These are phyloP conservation scores for Quercus gilva DNA, from an alignment of 306 rosid genomes.

Conservation along the genomic window DNA sequence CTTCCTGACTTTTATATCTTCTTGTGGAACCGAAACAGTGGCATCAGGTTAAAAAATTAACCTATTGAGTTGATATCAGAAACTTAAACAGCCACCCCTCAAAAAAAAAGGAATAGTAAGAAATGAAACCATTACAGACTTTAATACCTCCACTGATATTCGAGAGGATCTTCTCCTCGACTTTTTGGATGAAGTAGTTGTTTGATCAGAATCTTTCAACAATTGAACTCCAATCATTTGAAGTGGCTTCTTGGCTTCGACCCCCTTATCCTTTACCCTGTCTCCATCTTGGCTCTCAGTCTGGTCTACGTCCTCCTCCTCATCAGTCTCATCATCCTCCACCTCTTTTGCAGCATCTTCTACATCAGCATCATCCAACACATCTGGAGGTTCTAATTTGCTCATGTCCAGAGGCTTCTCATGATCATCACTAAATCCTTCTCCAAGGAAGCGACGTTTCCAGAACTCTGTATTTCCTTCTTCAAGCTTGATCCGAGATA, in stretches of 20 bases:
- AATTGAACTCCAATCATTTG: constrained; percentile 97
- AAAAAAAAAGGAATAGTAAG: constrained; percentile 6
- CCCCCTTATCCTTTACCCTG: constrained; percentile 76
- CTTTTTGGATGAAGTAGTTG: constrained; percentile 60
- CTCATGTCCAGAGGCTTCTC: constrained; percentile 36
- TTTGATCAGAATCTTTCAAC: constrained; percentile 75
- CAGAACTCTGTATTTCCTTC: constrained; percentile 97
- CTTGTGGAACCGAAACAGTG: too few species aligned
- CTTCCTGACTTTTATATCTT: too few species aligned
- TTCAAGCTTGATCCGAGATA: constrained; percentile 72
- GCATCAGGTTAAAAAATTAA: not conserved
- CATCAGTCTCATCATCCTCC: constrained; percentile 78
- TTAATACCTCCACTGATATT: constrained; percentile 53
- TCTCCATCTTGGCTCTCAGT: constrained; percentile 70
- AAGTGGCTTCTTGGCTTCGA: constrained; percentile 78
- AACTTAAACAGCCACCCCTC: not conserved
- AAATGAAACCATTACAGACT: constrained; percentile 3
- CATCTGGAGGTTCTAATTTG: constrained; percentile 45
- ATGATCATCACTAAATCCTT: constrained; percentile 49
- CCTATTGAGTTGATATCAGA: constrained; percentile 12
- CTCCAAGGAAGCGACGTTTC: constrained; percentile 91
- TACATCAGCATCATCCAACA: constrained; percentile 48
- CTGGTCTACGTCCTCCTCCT: constrained; percentile 65
- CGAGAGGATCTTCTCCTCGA: constrained; percentile 47
- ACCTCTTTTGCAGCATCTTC: constrained; percentile 63